Percentiles rank a stretch among this genome's conserved stretches.
These are phyloP conservation scores for Candida koratica DNA, from an alignment of 805 yeast species.

Conservation along the genomic window DNA sequence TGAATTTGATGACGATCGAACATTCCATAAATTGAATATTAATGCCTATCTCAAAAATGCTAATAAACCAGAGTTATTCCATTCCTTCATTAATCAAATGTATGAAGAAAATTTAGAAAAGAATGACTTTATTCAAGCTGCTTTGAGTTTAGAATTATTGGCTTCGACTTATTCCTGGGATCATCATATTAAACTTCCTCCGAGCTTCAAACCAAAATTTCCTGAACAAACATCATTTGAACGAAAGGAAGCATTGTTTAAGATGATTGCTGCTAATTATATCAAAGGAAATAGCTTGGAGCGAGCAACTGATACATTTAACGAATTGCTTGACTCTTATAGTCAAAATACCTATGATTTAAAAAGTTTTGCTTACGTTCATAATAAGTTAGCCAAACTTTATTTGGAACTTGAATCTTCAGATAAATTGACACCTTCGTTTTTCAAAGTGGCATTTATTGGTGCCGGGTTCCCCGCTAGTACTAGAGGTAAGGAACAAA, in stretches of 20 bases:
- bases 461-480: constrained; percentile 84
- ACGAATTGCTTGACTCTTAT: constrained; percentile 73
- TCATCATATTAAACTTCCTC: constrained; percentile 50
- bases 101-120: constrained; percentile 59
- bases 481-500: constrained; percentile 69
- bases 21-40: constrained; percentile 72
- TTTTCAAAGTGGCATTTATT: constrained; percentile 72
- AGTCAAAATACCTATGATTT: constrained; percentile 71
- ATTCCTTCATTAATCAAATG: constrained; percentile 73
- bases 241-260: constrained; percentile 69
- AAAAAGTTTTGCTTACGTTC: constrained; percentile 68
- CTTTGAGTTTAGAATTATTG: constrained; percentile 69
- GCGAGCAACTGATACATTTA: constrained; percentile 73
- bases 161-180: constrained; percentile 78
- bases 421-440: constrained; percentile 73
- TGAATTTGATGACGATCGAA: constrained; percentile 84
- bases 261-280: constrained; percentile 66
- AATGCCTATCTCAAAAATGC: constrained; percentile 74
- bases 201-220: constrained; percentile 60
- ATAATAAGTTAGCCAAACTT: constrained; percentile 61
- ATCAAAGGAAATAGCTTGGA: constrained; percentile 70
- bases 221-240: constrained; percentile 81
- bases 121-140: constrained; percentile 74
- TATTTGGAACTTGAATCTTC: constrained; percentile 62
- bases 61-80: constrained; percentile 73